Base-by-base conservation (phyloP, 192 early-diverging fungal species). In the Coemansia sp. region DNA sequence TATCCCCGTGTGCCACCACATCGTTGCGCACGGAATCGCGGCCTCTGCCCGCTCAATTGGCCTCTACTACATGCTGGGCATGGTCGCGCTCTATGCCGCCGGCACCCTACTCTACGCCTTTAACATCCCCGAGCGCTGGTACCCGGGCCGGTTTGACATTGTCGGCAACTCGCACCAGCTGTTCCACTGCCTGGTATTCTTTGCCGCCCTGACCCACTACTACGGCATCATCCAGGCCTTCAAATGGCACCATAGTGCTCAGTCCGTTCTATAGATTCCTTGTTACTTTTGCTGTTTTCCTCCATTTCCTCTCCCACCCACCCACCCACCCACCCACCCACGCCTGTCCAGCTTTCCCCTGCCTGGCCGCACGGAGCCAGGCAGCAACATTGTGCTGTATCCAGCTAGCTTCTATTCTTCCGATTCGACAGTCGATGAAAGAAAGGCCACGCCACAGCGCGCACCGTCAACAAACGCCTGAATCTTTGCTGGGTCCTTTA, bases 111-210 rank as follows among this genome's bases (percentile, higher is more conserved):
- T 98, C 9, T 98, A 98, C 47, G 92, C 83, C 2, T 67, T 65
- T 46, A 75, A 87, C 27, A 72, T 88, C 23, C 94, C 94, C 16
- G 94, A 96, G 62, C 65, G 83, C 33, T 86, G 83, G 80, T 85
- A 66, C 44, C 94, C 94, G 5, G 90, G 91, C 2, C 78, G 67
- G 56, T 89, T 91, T 56, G 88, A 93, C 51, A 76, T 84, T 43
- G 86, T 80, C 63, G 85, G 85, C 54, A 79, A 78, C 70, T 89
- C 87, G n/a, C 92, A 93, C 62, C 94, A 97, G 75, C 90, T 97
- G 32, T 97, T 91, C 61, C 94, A 97, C 60, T 38, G 87, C 17
- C 78, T 86, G 38, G 90, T 94, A 7, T 78, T 94, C 19, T 47
- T 79, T 7, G 94, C 87, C 9, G 83, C 88, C 8, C n/a, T 84